A percentile compares a stretch with the other conserved stretches of the same genome.
phyloP scores from a whole-genome alignment of 2,329 filamentous ascomycete genomes.

The Cercospora sp. region DNA sequence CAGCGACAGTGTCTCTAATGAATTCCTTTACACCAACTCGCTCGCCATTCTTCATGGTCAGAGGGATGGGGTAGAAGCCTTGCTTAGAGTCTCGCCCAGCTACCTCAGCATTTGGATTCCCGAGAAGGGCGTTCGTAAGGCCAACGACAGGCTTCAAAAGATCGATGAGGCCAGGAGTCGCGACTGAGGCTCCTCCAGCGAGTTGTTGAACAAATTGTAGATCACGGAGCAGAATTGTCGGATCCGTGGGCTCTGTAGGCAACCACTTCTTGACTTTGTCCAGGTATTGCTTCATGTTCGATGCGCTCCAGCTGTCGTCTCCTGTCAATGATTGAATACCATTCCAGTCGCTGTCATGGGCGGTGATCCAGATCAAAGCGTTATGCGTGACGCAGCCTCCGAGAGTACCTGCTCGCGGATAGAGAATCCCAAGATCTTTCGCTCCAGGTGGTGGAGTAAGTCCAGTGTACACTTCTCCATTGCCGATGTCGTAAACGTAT shows the following conservation, averaged over 20 bases:
- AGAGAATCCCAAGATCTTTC: conserved; percentile 55
- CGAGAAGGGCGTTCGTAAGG: conserved; percentile 24
- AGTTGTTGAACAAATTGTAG: conserved; percentile 27
- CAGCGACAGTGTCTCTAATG: conserved; percentile 51
- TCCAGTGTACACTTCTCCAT: conserved; percentile 54
- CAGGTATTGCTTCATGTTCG: conserved; percentile 61
- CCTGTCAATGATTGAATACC: conserved; percentile 60
- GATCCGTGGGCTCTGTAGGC: conserved; percentile 51
- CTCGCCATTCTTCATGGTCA: conserved; percentile 35
- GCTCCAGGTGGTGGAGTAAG: conserved; percentile 55
- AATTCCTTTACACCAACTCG: conserved; percentile 60
- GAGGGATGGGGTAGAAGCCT: conserved; percentile 60
- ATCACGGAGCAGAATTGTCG: conserved; percentile 46
- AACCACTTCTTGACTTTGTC: conserved; percentile 58
- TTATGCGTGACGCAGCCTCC: conserved; percentile 58
- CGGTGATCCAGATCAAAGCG: conserved; percentile 60
- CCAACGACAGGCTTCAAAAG: conserved; percentile 31
- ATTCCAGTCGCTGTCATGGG: conserved; percentile 61
- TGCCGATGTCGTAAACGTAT: conserved; percentile 52
- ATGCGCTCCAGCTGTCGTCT: conserved; percentile 58
- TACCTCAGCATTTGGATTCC: conserved; percentile 48
- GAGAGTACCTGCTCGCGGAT: conserved; percentile 59
- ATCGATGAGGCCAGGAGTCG: conserved; percentile 40
- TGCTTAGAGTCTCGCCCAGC: conserved; percentile 48
- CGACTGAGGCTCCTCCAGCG: conserved; percentile 27